phyloP scores from a whole-genome alignment of 345 rosid species.

The Arabidopsis suecica region DNA sequence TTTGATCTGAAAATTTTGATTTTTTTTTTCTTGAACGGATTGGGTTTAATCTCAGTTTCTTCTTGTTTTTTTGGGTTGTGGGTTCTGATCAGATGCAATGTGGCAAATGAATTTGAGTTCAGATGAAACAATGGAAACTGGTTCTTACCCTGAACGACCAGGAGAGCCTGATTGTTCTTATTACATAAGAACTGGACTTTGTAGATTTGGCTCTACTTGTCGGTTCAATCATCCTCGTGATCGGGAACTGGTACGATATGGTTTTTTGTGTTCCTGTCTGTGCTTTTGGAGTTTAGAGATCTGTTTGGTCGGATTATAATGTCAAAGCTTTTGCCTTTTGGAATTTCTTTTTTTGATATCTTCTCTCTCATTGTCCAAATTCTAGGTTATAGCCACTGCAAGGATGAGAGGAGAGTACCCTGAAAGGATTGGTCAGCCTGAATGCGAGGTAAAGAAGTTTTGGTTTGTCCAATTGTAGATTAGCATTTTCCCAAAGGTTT shows the following conservation, averaged over 20 bases:
- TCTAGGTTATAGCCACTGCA: conserved; percentile 90
- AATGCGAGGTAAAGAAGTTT: conserved; percentile 76
- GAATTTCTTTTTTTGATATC: background rate
- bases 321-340: background rate
- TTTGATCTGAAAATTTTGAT: conserved; percentile 8
- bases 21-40: background rate
- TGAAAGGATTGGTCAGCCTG: conserved; percentile 92
- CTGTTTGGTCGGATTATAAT: conserved; percentile 17
- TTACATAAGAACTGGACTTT: conserved; percentile 97
- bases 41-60: conserved; percentile 2
- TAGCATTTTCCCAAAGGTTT: conserved; percentile 19
- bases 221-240: conserved; percentile 74
- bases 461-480: background rate
- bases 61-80: background rate
- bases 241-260: conserved; percentile 76
- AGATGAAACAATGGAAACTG: conserved; percentile 71
- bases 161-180: conserved; percentile 98
- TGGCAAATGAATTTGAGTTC: conserved; percentile 86
- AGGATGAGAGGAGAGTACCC: conserved; percentile 97
- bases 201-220: conserved; percentile 75
- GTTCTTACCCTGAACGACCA: conserved; percentile 82
- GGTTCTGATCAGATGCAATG: conserved; percentile 68
- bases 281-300: background rate
- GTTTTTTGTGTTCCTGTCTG: background rate
- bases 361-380: conserved; percentile 27